phyloP scores from a whole-genome alignment of 495 filamentous ascomycete genomes.

The Staphylotrichum longicolle region DNA sequence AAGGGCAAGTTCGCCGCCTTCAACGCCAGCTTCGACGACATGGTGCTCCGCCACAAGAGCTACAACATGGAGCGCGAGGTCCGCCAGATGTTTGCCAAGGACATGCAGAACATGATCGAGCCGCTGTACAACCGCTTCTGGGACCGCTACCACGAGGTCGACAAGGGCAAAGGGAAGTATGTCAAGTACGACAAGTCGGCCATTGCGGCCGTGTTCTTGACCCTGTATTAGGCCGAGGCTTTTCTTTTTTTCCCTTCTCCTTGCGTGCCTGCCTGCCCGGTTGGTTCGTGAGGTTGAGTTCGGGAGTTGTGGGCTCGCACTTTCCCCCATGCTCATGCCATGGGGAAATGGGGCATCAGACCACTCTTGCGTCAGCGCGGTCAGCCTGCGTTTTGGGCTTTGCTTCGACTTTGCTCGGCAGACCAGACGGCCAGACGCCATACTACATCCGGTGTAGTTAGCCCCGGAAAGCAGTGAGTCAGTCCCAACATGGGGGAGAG shows the following conservation, averaged over 20 bases:
- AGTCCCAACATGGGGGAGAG: too few relatives aligned
- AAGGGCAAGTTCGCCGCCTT: constrained; percentile 92
- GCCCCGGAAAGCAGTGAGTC: too few relatives aligned
- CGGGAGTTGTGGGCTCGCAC: neutral
- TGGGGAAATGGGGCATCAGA: neutral
- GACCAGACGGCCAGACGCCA: too few relatives aligned
- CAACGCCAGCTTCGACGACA: constrained; percentile 85
- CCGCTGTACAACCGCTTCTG: constrained; percentile 93
- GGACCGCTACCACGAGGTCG: constrained; percentile 96
- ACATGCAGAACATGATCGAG: constrained; percentile 86
- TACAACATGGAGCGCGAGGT: constrained; percentile 89
- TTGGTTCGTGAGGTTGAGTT: neutral
- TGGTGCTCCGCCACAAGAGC: constrained; percentile 74
- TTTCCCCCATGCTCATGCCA: neutral
- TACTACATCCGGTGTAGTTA: too few relatives aligned
- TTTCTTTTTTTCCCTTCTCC: neutral
- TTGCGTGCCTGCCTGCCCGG: too few relatives aligned
- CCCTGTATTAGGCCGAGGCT: constrained; percentile 37
- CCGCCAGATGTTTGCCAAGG: constrained; percentile 67
- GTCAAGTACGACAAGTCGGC: constrained; percentile 89
- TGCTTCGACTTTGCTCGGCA: too few relatives aligned
- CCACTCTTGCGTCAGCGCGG: constrained; percentile 9
- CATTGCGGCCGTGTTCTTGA: constrained; percentile 55
- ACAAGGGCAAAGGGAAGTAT: constrained; percentile 95
- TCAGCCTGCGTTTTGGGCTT: neutral